phyloP scores from a whole-genome alignment of 2,329 filamentous ascomycete species.

The Fusarium fracticaudum region DNA sequence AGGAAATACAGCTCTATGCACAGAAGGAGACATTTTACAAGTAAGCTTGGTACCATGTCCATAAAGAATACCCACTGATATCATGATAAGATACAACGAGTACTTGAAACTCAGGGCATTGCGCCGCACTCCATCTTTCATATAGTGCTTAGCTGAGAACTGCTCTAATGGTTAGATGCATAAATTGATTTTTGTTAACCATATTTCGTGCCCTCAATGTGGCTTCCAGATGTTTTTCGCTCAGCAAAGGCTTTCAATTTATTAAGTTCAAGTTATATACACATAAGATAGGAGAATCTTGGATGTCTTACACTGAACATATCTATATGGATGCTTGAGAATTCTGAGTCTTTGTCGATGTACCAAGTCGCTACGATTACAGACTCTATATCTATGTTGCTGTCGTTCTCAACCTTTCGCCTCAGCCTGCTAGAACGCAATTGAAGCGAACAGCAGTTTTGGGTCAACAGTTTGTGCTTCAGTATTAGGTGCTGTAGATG shows the following conservation, averaged over 20 bases:
- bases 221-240: not conserved
- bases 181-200: not conserved
- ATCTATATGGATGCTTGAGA: not conserved
- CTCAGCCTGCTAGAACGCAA: not conserved
- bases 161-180: not conserved
- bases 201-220: not conserved
- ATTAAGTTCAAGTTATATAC: not conserved
- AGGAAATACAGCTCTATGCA: not conserved
- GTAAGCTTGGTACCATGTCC: not conserved
- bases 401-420: not conserved
- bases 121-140: not conserved
- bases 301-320: not conserved
- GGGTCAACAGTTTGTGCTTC: too few species aligned
- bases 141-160: not conserved
- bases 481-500: too few species aligned
- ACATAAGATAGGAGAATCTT: too few species aligned
- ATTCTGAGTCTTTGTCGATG: not conserved
- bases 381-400: not conserved
- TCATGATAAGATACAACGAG: not conserved
- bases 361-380: not conserved
- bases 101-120: not conserved
- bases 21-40: not conserved
- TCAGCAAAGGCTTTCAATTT: not conserved
- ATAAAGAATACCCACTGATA: not conserved
- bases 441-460: not conserved